A percentile compares a stretch with the other conserved stretches of the same genome.
Evolutionary conservation across 495 filamentous ascomycete genomes (phyloP).

Genomic region (Chaetomium cochliodes): DNA sequence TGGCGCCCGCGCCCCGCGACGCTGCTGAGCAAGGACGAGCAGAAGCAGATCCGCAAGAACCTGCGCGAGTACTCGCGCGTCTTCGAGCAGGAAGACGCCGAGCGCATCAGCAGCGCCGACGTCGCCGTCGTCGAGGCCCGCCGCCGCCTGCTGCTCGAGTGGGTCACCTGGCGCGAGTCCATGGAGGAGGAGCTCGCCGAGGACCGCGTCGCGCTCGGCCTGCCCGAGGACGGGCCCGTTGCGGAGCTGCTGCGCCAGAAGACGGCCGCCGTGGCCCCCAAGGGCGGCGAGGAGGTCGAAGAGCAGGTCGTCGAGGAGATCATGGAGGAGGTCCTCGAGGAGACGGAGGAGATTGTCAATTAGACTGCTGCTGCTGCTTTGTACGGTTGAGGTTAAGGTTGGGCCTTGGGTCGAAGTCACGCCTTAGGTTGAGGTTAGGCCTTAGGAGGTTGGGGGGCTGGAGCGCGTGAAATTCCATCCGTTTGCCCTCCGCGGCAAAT

Average conservation of each 20-base stretch:
- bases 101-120: constrained; percentile 87
- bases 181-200: constrained; percentile 70
- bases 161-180: constrained; percentile 77
- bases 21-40: constrained; percentile 88
- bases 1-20: constrained; percentile 92
- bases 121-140: constrained; percentile 87
- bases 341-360: constrained; percentile 71
- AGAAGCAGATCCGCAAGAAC: constrained; percentile 97
- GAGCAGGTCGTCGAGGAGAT: constrained; percentile 81
- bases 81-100: constrained; percentile 93
- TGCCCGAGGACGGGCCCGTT: constrained; percentile 62
- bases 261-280: constrained; percentile 46
- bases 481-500: background rate
- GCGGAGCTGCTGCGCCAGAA: constrained; percentile 56
- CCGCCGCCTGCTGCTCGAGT: constrained; percentile 81
- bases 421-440: background rate
- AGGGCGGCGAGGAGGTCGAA: constrained; percentile 61
- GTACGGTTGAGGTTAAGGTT: background rate
- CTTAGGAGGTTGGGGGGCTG: no score
- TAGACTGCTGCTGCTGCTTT: constrained; percentile 17
- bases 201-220: constrained; percentile 65
- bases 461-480: constrained; percentile 2
- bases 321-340: constrained; percentile 91
- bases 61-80: constrained; percentile 90
- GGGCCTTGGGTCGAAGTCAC: background rate